A percentile compares a stretch with the other conserved stretches of the same genome.
Evolutionary conservation across 495 filamentous ascomycete species (phyloP).

Genomic region (Niebla homalea): DNA sequence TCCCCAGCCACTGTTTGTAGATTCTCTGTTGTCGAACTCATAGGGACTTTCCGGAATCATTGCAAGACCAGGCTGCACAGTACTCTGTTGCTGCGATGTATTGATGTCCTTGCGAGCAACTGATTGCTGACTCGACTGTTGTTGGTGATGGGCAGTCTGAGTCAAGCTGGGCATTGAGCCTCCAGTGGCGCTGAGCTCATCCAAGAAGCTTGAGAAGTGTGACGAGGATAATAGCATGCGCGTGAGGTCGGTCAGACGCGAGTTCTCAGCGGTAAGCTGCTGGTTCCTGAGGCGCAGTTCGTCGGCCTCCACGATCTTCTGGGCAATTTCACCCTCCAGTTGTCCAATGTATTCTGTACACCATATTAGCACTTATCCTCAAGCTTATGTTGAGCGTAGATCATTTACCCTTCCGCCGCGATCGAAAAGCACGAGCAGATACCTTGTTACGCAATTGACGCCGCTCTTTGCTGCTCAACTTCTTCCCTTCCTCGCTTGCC

Average conservation of each 20-base stretch:
- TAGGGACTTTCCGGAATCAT: constrained; percentile 64
- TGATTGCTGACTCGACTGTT: constrained; percentile 21
- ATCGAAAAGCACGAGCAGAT: constrained; percentile 90
- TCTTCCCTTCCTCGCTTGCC: constrained; percentile 94
- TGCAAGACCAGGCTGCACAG: constrained; percentile 48
- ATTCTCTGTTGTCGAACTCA: constrained; percentile 49
- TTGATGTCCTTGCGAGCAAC: constrained; percentile 46
- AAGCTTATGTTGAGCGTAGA: not conserved
- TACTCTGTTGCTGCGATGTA: constrained; percentile 29
- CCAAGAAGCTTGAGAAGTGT: constrained; percentile 71
- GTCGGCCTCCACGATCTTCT: constrained; percentile 54
- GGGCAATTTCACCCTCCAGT: constrained; percentile 73
- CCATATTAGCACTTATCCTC: constrained; percentile 31
- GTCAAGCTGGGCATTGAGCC: constrained; percentile 23
- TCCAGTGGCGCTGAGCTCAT: constrained; percentile 48
- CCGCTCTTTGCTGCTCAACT: constrained; percentile 85
- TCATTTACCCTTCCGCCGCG: constrained; percentile 79
- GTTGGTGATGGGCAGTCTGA: constrained; percentile 22
- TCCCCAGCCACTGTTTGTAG: constrained; percentile 41
- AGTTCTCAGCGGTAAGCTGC: constrained; percentile 65
- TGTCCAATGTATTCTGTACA: constrained; percentile 79
- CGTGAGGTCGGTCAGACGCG: constrained; percentile 60
- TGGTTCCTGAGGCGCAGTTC: constrained; percentile 62
- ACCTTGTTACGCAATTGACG: constrained; percentile 96
- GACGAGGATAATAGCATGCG: constrained; percentile 74